Base-by-base conservation (phyloP, 768 basidiomycete genomes). In the Naganishia onofrii region DNA sequence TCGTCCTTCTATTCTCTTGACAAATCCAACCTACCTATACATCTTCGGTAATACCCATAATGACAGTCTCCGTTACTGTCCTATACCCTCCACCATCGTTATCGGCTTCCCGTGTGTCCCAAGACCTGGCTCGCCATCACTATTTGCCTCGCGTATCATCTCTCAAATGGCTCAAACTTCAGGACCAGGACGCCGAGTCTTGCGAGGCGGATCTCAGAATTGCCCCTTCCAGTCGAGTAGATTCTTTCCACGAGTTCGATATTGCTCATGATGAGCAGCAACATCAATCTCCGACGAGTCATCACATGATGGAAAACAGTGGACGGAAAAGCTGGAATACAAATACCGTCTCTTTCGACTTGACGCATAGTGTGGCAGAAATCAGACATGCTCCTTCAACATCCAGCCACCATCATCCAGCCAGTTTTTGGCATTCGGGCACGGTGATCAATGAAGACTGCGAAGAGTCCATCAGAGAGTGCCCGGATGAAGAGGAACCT, bases 1-100 rank as follows among this genome's bases (percentile, higher is more conserved):
- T 36, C 34, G 34, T 36, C 4, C 12, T 36, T 36, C 4, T 36
- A 36, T 36, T 12, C 34, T 36, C 34, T 12, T 36, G 34, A 36
- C 34, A 36, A n/a, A n/a, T n/a, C n/a, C n/a, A n/a, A n/a, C n/a
- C n/a, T n/a, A n/a, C n/a, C n/a, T n/a, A n/a, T n/a, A n/a, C n/a
- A n/a, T n/a, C n/a, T n/a, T n/a, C n/a, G n/a, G n/a, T n/a, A n/a
- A n/a, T n/a, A n/a, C n/a, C 38, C 60, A n/a, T 28, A 12, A 63
- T 63, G 60, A 8, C 60, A 21, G 31, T 63, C 15, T 36, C 29
- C 36, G 60, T 63, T 9, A n/a, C 42, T 2, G 38, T 63, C 23
- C 15, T 63, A 63, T 63, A 63, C 60, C 60, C 60, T 44, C 60
- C 60, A 3, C 60, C 60, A 36, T 63, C 60, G 4, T 42, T 63